phyloP scores from a whole-genome alignment of 2,329 filamentous ascomycete species.

The Thielaviopsis euricoi region DNA sequence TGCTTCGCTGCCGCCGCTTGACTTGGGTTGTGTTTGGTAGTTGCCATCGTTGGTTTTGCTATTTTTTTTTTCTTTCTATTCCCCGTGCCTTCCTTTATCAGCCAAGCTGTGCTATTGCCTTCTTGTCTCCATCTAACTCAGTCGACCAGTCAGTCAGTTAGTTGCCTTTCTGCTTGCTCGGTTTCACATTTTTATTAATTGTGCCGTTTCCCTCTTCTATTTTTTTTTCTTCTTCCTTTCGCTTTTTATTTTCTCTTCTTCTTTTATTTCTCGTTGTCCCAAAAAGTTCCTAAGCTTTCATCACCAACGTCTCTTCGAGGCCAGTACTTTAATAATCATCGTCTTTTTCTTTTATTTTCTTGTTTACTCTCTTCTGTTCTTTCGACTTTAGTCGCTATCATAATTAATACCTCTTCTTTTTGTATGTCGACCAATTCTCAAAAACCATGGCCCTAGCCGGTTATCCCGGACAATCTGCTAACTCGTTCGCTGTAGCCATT shows the following conservation, averaged over 20 bases:
- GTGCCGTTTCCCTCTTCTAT: neutral
- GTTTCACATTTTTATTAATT: constrained; percentile 8
- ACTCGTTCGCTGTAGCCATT: neutral
- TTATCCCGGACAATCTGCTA: neutral
- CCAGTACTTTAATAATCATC: neutral
- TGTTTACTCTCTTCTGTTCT: neutral
- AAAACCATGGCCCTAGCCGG: neutral
- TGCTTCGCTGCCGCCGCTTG: neutral
- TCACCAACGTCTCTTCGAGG: neutral
- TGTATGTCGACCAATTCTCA: neutral
- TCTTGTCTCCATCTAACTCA: neutral
- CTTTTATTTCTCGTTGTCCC: neutral
- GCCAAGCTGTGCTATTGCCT: neutral
- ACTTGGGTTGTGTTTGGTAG: neutral
- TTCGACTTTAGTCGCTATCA: neutral
- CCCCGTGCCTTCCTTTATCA: constrained; percentile 8
- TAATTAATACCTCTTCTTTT: neutral
- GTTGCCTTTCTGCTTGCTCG: neutral
- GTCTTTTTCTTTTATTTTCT: neutral
- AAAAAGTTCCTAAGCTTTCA: neutral
- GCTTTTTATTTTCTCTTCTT: neutral
- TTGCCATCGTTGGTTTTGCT: neutral
- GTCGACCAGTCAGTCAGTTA: neutral
- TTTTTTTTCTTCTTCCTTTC: neutral
- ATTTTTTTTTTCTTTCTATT: neutral